Conservation (phyloP, 768 basidiomycete species). For the Mycena polygramma region DNA sequence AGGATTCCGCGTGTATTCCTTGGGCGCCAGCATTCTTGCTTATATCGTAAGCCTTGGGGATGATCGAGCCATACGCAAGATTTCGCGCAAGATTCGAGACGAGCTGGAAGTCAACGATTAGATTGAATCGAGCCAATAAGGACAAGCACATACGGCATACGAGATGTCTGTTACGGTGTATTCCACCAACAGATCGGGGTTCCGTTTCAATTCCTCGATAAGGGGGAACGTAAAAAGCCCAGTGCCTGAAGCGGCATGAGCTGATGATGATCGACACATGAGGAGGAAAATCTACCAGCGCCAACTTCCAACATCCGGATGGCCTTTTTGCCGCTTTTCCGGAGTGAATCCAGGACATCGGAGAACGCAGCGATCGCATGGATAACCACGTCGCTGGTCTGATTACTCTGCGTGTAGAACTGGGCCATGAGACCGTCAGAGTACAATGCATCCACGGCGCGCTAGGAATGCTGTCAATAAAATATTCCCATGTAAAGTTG, state of each 20-base stretch:
- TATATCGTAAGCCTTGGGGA: conserved; percentile 18
- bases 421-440: conserved; percentile 25
- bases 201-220: conserved; percentile 7
- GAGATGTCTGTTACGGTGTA: conserved; percentile 27
- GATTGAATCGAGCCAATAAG: background rate
- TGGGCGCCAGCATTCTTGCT: conserved; percentile 6
- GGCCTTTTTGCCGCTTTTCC: conserved; percentile 2
- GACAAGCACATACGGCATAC: conserved; percentile 7
- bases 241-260: conserved; percentile 10
- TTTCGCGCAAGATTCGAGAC: conserved; percentile 6
- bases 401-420: conserved; percentile 9
- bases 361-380: conserved; percentile 10
- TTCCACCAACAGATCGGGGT: conserved; percentile 8
- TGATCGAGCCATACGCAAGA: background rate
- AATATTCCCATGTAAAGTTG: background rate
- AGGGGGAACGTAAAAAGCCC: conserved; percentile 17
- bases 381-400: conserved; percentile 11
- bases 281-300: conserved; percentile 8
- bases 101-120: background rate
- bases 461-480: background rate
- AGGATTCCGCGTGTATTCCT: conserved; percentile 11
- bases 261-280: background rate
- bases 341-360: conserved; percentile 2
- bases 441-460: conserved; percentile 14
- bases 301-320: conserved; percentile 28